These are phyloP conservation scores for Candolleomyces eurysporus DNA, from an alignment of 768 basidiomycete species.

Conservation along the genomic window DNA sequence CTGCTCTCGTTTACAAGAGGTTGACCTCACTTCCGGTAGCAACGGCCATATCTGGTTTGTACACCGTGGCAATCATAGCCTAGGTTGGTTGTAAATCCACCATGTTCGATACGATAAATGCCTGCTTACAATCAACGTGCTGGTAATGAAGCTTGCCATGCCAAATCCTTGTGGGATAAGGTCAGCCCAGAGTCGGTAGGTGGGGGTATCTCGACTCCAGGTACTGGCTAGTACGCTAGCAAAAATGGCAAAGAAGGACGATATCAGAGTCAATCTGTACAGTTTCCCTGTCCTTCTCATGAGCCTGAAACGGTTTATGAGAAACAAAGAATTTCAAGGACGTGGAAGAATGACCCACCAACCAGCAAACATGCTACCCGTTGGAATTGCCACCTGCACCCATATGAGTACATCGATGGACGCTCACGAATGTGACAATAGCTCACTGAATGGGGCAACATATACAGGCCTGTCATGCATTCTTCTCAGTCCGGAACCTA, in stretches of 20 bases:
- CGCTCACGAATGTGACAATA: constrained; percentile 4
- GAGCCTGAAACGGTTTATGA: constrained; percentile 46
- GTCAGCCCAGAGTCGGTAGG: constrained; percentile 72
- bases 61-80: constrained; percentile 86
- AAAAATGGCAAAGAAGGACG: constrained; percentile 58
- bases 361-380: constrained; percentile 85
- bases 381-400: constrained; percentile 71
- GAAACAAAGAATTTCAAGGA: constrained; percentile 2
- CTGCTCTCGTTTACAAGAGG: constrained; percentile 19
- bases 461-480: constrained; percentile 61
- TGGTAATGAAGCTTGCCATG: constrained; percentile 83
- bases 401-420: constrained; percentile 14
- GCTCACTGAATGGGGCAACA: constrained; percentile 86
- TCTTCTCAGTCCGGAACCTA: constrained; percentile 8
- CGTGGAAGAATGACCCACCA: constrained; percentile 47
- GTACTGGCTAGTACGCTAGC: constrained; percentile 58
- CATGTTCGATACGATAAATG: constrained; percentile 9
- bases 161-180: constrained; percentile 82
- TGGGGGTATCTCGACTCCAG: constrained; percentile 65
- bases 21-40: constrained; percentile 79
- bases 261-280: constrained; percentile 67
- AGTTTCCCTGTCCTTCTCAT: constrained; percentile 88
- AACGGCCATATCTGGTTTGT: constrained; percentile 80
- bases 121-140: constrained; percentile 71
- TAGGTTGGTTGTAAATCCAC: constrained; percentile 26